Evolutionary conservation across 2,329 filamentous ascomycete genomes (phyloP), one percentile per base, ranked within the genome.

Genomic region (Pseudogymnoascus sp.): DNA sequence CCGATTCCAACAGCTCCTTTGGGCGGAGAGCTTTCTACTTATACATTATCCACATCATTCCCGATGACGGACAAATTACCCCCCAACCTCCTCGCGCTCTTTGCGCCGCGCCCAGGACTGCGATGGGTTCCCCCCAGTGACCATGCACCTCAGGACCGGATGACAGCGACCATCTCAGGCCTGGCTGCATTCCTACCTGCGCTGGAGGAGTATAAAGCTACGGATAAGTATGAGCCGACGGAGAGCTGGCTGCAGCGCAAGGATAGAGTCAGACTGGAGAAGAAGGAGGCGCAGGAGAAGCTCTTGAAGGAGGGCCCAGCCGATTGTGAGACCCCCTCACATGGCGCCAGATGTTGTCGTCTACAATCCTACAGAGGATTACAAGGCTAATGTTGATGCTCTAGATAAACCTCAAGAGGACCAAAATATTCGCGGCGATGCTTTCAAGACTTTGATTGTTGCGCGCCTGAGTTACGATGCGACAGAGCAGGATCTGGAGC

Each of bases 21-120:
- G 26, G 26, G 31, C 47, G 15, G 26, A 50, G 47, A 53, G 7
- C 26, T 31, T 53, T 31, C 26, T 33, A 31, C 26, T n/a, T 53
- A 26, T 31, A 31, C n/a, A 53, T 11, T 26, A 31, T 31, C 26
- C 47, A 53, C 26, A 53, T 53, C 26, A 19, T 53, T 53, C 21
- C 26, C 19, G 47, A 99, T 97, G 95, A 97, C 95, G 61, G 93
- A 97, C 82, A 95, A 96, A 78, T 88, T 99, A 19, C 93, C 95
- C 64, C 91, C 90, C 63, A 93, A 96, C 75, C 84, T 97, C 65
- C 83, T 97, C 71, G 90, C 90, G 77, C 90, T 97, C 69, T 99
- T 99, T 80, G 90, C 93, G 78, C 91, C 95, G 74, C 90, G 95
- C 65, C 95, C 95, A 70, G 89, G 93, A 65, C 80, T 97, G 74